These are phyloP conservation scores for Bocquillonia castaneifolia DNA, from an alignment of 441 rosid genomes.

Conservation along the genomic window DNA sequence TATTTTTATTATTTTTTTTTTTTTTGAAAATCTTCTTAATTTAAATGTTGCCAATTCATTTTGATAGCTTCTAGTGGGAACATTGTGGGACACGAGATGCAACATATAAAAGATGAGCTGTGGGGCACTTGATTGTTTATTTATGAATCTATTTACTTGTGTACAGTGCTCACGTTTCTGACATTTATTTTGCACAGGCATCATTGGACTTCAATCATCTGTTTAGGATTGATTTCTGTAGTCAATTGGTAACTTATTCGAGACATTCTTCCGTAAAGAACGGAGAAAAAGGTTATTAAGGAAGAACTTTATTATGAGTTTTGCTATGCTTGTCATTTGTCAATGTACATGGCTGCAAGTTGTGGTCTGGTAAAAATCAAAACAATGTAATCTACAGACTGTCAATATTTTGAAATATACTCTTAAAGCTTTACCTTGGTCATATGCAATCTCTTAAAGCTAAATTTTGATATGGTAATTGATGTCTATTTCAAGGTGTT, in stretches of 20 bases:
- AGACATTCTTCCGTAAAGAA: not conserved
- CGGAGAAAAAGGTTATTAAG: no score
- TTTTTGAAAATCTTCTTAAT: no score
- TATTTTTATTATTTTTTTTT: no score
- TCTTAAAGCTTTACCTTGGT: not conserved
- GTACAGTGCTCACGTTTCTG: conserved; percentile 12
- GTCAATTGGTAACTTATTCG: not conserved
- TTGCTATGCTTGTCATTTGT: not conserved
- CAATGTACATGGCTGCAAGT: not conserved
- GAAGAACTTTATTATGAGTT: not conserved
- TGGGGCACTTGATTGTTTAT: not conserved
- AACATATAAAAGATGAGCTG: not conserved
- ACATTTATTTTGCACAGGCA: conserved; percentile 44
- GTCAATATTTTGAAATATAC: not conserved
- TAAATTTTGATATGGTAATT: no score
- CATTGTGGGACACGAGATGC: not conserved
- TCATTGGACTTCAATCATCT: conserved; percentile 75
- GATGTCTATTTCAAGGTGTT: no score
- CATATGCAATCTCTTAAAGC: not conserved
- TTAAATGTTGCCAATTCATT: not conserved
- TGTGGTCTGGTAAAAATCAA: not conserved
- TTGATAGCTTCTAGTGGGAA: not conserved
- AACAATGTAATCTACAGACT: not conserved
- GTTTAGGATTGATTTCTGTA: conserved; percentile 34
- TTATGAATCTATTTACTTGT: no score